A percentile compares a stretch with the other conserved stretches of the same genome.
phyloP scores from a whole-genome alignment of 2,329 filamentous ascomycete species.

The Verticillium klebahnii region DNA sequence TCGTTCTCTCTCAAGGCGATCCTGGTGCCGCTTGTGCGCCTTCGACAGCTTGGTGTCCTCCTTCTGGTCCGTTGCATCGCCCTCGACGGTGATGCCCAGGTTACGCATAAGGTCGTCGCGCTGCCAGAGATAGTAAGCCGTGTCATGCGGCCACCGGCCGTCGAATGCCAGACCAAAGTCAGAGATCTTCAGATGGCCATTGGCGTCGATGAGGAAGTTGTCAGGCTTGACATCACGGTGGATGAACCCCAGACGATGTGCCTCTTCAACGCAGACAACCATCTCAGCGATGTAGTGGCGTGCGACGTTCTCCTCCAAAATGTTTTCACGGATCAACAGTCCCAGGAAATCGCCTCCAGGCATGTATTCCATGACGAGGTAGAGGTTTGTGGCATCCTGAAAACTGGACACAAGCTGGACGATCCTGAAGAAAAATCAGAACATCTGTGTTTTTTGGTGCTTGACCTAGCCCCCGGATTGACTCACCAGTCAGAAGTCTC shows the following conservation, averaged over 20 bases:
- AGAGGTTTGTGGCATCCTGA: conserved; percentile 78
- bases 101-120: conserved; percentile 74
- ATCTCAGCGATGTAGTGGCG: conserved; percentile 93
- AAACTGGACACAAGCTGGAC: conserved; percentile 86
- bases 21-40: conserved; percentile 3
- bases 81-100: conserved; percentile 67
- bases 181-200: conserved; percentile 89
- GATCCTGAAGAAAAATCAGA: conserved; percentile 49
- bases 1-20: conserved; percentile 4
- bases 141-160: conserved; percentile 90
- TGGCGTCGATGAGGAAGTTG: conserved; percentile 87
- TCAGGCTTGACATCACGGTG: conserved; percentile 96
- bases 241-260: conserved; percentile 82
- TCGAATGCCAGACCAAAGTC: conserved; percentile 96
- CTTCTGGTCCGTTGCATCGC: conserved; percentile 66
- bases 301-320: conserved; percentile 72
- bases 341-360: conserved; percentile 92
- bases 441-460: too few relatives aligned
- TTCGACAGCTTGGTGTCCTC: conserved; percentile 34
- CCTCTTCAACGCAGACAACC: conserved; percentile 91
- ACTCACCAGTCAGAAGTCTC: conserved; percentile 75
- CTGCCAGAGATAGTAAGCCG: conserved; percentile 79
- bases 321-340: conserved; percentile 77
- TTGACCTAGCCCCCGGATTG: background rate
- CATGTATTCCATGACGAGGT: conserved; percentile 98